Evolutionary conservation across 2,329 filamentous ascomycete species (phyloP), one percentile per base, ranked within the genome.

Genomic region (Trichoderma breve): DNA sequence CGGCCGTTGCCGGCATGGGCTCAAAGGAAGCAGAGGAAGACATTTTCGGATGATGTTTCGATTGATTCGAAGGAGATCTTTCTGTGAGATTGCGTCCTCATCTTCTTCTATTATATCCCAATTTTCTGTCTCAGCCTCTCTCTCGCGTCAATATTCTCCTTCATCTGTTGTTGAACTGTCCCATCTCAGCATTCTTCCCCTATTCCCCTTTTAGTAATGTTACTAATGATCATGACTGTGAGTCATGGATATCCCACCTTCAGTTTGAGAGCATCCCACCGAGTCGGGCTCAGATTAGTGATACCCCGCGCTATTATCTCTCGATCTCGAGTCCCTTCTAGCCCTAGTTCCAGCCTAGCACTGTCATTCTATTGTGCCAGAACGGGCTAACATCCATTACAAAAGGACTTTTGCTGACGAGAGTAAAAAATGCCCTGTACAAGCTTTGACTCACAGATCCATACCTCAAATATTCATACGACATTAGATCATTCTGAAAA

Each of bases 1-100:
- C 67, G 18, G 69, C 67, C 47, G 63, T 63, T n/a, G 72, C 65
- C 18, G 67, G 60, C 65, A 73, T 36, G 36, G 72, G 72, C 65
- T 72, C 70, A 15, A 70, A 70, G 12, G 61, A 67, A 3, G 30
- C n/a, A 26, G 71, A 71, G 14, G 71, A 73, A 62, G 58, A 62
- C 67, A 64, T 57, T 73, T 34, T 65, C 32, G 60, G 26, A 39
- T 15, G 8, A 4, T 51, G 60, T 14, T 15, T 70, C 36, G 39
- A 53, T 18, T 60, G 34, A 26, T 51, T 51, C 58, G 57, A 62
- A 55, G 32, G 14, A 39, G 32, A 63, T 32, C 39, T 6, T 34
- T 60, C 15, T 68, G 26, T 18, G 61, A 18, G 14, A 12, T 24
- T 26, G 51, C 9, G 24, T 11, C 28, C 3, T 61, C 70, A 55